Evolutionary conservation across 1,139 yeast genomes (phyloP).

Genomic region (Kluyveromyces sp.): DNA sequence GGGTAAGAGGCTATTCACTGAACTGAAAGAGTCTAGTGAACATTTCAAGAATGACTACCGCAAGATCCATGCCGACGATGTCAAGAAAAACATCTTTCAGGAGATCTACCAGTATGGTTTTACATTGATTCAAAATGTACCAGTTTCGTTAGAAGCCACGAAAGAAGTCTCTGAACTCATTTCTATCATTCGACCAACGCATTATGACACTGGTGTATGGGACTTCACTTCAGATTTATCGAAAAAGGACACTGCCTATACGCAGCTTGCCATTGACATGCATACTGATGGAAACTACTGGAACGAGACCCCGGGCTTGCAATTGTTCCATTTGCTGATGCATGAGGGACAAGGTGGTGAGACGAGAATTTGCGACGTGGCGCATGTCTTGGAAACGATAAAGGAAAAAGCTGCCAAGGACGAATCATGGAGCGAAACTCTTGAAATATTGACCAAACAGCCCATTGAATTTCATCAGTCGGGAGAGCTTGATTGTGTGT

Average conservation of each 20-base stretch:
- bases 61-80: constrained; percentile 36
- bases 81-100: constrained; percentile 36
- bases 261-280: constrained; percentile 57
- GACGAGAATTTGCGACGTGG: constrained; percentile 65
- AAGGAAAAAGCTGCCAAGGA: constrained; percentile 6
- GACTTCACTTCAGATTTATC: constrained; percentile 69
- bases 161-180: constrained; percentile 52
- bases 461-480: constrained; percentile 73
- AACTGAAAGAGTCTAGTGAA: constrained; percentile 17
- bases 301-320: constrained; percentile 72
- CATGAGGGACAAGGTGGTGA: constrained; percentile 69
- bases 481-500: constrained; percentile 47
- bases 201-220: constrained; percentile 71
- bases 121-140: constrained; percentile 57
- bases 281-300: constrained; percentile 80
- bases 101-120: constrained; percentile 63
- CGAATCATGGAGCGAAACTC: constrained; percentile 43
- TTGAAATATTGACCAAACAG: constrained; percentile 43
- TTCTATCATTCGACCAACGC: constrained; percentile 63
- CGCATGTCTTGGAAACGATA: constrained; percentile 22
- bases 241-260: constrained; percentile 70
- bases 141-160: constrained; percentile 56
- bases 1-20: constrained; percentile 41
- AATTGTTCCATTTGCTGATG: constrained; percentile 56
- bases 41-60: constrained; percentile 42